Evolutionary conservation across 75 land plant genomes (phyloP).

Genomic region (Pseudotsuga menziesii): DNA sequence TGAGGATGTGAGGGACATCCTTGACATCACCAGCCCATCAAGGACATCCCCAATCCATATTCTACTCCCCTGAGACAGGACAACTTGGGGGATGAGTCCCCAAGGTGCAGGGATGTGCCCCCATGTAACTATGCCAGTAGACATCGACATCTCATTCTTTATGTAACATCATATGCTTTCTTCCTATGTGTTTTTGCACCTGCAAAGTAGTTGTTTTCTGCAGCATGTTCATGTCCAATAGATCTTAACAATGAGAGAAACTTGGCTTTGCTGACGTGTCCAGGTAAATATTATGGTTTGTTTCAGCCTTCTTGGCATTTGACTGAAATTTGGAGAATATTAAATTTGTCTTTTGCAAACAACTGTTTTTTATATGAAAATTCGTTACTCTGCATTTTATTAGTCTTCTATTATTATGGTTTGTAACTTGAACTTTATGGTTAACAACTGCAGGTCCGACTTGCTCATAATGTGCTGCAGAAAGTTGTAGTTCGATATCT

Average conservation of each 20-base stretch:
- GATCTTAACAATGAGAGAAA: not conserved
- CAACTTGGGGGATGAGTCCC: too few relatives aligned
- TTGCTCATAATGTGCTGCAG: constrained; percentile 82
- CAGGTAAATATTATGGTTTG: not conserved
- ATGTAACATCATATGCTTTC: not conserved
- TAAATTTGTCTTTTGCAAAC: not conserved
- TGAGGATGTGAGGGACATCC: too few relatives aligned
- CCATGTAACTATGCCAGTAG: not conserved
- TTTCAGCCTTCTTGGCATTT: not conserved
- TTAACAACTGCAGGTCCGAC: constrained; percentile 60
- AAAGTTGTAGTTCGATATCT: constrained; percentile 94
- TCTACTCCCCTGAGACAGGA: too few relatives aligned
- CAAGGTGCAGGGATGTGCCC: too few relatives aligned
- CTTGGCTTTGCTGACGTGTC: not conserved
- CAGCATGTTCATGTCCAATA: not conserved
- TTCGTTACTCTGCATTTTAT: not conserved
- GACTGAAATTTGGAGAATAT: not conserved
- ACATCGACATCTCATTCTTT: not conserved
- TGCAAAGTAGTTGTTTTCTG: not conserved
- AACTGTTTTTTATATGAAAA: not conserved
- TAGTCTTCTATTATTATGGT: not conserved
- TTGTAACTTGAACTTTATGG: not conserved
- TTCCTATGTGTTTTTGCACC: not conserved
- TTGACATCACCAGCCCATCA: too few relatives aligned
- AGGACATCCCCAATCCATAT: too few relatives aligned